phyloP scores from a whole-genome alignment of 2,329 filamentous ascomycete species.

The Sclerotinia spermophila region DNA sequence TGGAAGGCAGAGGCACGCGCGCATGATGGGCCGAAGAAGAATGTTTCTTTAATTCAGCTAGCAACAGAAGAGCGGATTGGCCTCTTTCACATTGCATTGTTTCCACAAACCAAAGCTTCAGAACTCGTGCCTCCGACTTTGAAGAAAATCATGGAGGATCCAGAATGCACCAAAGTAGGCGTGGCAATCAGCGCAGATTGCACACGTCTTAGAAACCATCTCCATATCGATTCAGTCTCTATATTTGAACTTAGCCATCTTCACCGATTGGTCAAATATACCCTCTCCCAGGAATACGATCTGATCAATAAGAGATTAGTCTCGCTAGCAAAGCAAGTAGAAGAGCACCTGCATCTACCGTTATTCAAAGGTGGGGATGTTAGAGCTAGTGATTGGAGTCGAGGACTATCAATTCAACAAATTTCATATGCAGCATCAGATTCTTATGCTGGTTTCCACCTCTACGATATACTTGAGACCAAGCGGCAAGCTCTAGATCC shows the following conservation, averaged over 20 bases:
- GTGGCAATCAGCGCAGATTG: constrained; percentile 71
- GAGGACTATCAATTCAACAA: constrained; percentile 58
- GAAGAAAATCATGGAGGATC: constrained; percentile 67
- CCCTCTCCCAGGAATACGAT: constrained; percentile 45
- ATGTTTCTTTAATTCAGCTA: constrained; percentile 79
- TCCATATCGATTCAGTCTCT: constrained; percentile 62
- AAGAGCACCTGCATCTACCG: constrained; percentile 68
- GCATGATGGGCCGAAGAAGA: constrained; percentile 53
- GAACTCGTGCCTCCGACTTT: constrained; percentile 70
- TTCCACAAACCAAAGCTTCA: constrained; percentile 42
- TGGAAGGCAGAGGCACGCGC: constrained; percentile 60
- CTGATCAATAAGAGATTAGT: constrained; percentile 65
- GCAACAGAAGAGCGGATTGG: constrained; percentile 73
- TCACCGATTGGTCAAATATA: constrained; percentile 71
- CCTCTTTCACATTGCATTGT: constrained; percentile 76
- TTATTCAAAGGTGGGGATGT: constrained; percentile 72
- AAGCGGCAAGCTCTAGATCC: constrained; percentile 65
- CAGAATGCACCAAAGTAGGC: constrained; percentile 68
- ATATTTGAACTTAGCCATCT: constrained; percentile 81
- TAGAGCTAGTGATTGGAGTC: constrained; percentile 71
- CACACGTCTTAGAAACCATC: constrained; percentile 62
- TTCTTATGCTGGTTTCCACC: constrained; percentile 72
- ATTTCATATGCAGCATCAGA: constrained; percentile 75
- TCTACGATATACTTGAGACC: constrained; percentile 69
- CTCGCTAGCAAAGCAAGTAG: constrained; percentile 64